Base-by-base conservation (phyloP, 2,329 filamentous ascomycete genomes). In the Didymella pinodella region DNA sequence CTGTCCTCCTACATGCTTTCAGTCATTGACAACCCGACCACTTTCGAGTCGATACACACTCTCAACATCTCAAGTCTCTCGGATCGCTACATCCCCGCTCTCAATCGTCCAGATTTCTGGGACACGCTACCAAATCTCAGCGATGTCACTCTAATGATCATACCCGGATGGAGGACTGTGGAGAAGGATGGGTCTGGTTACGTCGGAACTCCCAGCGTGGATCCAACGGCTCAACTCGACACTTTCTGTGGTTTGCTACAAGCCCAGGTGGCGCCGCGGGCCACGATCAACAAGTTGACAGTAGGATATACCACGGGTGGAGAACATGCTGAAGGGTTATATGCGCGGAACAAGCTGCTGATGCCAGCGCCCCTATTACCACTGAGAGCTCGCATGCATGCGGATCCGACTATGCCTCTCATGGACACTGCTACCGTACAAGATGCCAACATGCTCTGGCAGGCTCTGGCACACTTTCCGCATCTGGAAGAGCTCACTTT, bases 221-320 rank as follows among this genome's bases (percentile, higher is more conserved):
- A 78, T 22, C 88, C 88, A 1, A 80, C 83, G 0, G 72, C 78
- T 3, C 83, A 86, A 11, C 78, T 86, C 1, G 65, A 74, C 26
- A 76, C 77, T n/a, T 85, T 88, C 29, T 84, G 83, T 67, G 68
- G 73, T 7, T 74, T 89, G 4, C 77, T 91, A 11, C 71, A 79
- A 26, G 69, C 80, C 7, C 82, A 83, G 57, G 80, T 89, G 36
- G 79, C 81, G 18, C 65, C 65, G 40, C 78, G 81, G 25, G 48
- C 73, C 22, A 83, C 81, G 29, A 84, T 91, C 65, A 84, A 81
- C 55, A 83, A 77, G 29, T 77, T 91, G 43, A 85, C 84, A 22
- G 83, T 91, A 56, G 89, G 90, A 58, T 92, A 87, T 84, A 78
- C 84, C 6, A 85, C 84, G 51, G 88, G 89, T 44, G 89, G 89